Percentiles rank a stretch among this genome's conserved stretches.
Conservation (phyloP, 768 basidiomycete species). For the Tephrocybe sp. region DNA sequence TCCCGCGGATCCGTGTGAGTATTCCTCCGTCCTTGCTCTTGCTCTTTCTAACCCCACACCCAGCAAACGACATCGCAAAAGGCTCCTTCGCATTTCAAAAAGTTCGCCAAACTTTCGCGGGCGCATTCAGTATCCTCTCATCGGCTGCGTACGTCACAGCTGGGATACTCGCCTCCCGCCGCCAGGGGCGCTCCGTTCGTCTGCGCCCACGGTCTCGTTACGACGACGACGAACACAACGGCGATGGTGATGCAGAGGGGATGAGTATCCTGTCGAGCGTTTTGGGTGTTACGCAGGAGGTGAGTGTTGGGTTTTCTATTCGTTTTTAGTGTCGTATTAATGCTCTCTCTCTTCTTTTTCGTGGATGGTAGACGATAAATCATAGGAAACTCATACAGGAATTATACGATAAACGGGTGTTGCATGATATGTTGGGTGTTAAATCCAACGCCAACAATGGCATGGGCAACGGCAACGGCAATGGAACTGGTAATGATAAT, state of each 20-base stretch:
- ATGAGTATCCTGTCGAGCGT: slow-evolving; percentile 79
- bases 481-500: too few relatives aligned
- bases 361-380: slow-evolving; percentile 57
- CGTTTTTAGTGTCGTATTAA: not conserved
- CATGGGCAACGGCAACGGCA: too few relatives aligned
- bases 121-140: slow-evolving; percentile 77
- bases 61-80: slow-evolving; percentile 91
- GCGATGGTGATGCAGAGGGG: slow-evolving; percentile 50
- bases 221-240: too few relatives aligned
- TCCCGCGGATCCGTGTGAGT: slow-evolving; percentile 83
- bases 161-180: slow-evolving; percentile 56
- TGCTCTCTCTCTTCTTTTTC: too few relatives aligned
- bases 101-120: slow-evolving; percentile 81
- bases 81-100: slow-evolving; percentile 83
- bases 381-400: slow-evolving; percentile 70
- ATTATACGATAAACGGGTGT: slow-evolving; percentile 52
- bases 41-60: not conserved
- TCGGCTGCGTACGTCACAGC: slow-evolving; percentile 66
- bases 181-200: slow-evolving; percentile 43
- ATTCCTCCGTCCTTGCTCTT: not conserved
- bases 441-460: slow-evolving; percentile 17
- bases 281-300: slow-evolving; percentile 83
- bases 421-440: slow-evolving; percentile 61
- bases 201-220: slow-evolving; percentile 24
- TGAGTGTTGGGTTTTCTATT: slow-evolving; percentile 26